Conservation (phyloP, 495 filamentous ascomycete genomes). For the Emericellopsis terricola region DNA sequence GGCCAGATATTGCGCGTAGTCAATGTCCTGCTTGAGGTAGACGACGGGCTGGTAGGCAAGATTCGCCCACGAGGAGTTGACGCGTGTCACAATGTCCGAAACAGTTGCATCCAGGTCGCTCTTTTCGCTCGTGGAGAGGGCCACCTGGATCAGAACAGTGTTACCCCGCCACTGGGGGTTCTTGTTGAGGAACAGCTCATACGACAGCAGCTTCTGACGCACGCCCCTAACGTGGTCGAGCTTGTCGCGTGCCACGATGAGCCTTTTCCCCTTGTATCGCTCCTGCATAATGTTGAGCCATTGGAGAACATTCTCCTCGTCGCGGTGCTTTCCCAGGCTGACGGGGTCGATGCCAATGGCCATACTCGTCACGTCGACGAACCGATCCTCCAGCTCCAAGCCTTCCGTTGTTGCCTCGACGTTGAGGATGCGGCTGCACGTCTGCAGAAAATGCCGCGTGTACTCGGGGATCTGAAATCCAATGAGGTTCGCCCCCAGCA, state of each 20-base stretch:
- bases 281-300: slow-evolving; percentile 68
- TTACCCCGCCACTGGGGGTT: slow-evolving; percentile 77
- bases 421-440: slow-evolving; percentile 70
- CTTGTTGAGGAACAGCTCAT: slow-evolving; percentile 83
- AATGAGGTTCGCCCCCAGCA: slow-evolving; percentile 77
- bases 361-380: slow-evolving; percentile 63
- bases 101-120: slow-evolving; percentile 72
- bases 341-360: slow-evolving; percentile 75
- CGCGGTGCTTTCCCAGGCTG: slow-evolving; percentile 51
- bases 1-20: slow-evolving; percentile 76
- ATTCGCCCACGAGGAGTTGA: slow-evolving; percentile 75
- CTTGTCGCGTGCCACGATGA: slow-evolving; percentile 87
- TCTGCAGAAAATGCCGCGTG: slow-evolving; percentile 81
- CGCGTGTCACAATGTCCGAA: slow-evolving; percentile 79
- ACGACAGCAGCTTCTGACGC: slow-evolving; percentile 77
- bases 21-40: slow-evolving; percentile 89
- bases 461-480: slow-evolving; percentile 90
- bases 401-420: slow-evolving; percentile 79
- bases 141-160: slow-evolving; percentile 82
- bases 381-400: slow-evolving; percentile 78
- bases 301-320: slow-evolving; percentile 48
- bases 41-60: slow-evolving; percentile 79
- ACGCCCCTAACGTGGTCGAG: slow-evolving; percentile 82
- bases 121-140: slow-evolving; percentile 73
- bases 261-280: slow-evolving; percentile 63